Evolutionary conservation across 768 basidiomycete genomes (phyloP).

Genomic region (Fomitopsis serialis): DNA sequence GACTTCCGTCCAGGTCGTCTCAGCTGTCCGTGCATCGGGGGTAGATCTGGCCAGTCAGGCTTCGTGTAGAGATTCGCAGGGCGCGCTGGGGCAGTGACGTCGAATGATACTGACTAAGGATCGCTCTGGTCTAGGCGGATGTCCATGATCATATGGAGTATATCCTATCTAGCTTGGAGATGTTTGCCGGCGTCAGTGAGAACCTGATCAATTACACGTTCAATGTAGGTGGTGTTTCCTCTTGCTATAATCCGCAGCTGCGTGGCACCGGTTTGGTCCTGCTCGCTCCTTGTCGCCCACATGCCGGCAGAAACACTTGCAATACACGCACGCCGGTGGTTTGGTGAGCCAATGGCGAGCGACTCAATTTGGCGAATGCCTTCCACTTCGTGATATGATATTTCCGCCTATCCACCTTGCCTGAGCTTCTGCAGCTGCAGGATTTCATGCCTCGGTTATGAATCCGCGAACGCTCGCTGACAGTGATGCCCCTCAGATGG

Average conservation of each 20-base stretch:
- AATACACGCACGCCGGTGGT: too few relatives aligned
- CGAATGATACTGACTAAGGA: not conserved
- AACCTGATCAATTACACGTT: slow-evolving; percentile 73
- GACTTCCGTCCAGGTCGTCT: too few relatives aligned
- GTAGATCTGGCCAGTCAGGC: too few relatives aligned
- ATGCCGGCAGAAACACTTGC: too few relatives aligned
- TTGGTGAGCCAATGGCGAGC: too few relatives aligned
- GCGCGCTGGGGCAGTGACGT: not conserved
- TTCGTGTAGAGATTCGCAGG: not conserved
- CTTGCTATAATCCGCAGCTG: not conserved
- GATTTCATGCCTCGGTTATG: not conserved
- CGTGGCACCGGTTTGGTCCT: too few relatives aligned
- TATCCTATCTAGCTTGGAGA: slow-evolving; percentile 62
- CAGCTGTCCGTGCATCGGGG: too few relatives aligned
- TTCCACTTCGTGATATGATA: too few relatives aligned
- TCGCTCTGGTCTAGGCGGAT: slow-evolving; percentile 45
- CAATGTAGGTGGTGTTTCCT: slow-evolving; percentile 42
- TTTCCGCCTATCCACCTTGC: too few relatives aligned
- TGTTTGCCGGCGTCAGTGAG: slow-evolving; percentile 66
- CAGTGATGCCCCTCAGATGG: slow-evolving; percentile 37
- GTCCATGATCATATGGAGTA: slow-evolving; percentile 76
- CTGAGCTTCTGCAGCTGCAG: not conserved
- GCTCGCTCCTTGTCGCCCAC: too few relatives aligned
- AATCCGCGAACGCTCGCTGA: not conserved
- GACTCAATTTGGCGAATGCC: too few relatives aligned